Base-by-base conservation (phyloP, 345 rosid species). In the Populus deltoides region DNA sequence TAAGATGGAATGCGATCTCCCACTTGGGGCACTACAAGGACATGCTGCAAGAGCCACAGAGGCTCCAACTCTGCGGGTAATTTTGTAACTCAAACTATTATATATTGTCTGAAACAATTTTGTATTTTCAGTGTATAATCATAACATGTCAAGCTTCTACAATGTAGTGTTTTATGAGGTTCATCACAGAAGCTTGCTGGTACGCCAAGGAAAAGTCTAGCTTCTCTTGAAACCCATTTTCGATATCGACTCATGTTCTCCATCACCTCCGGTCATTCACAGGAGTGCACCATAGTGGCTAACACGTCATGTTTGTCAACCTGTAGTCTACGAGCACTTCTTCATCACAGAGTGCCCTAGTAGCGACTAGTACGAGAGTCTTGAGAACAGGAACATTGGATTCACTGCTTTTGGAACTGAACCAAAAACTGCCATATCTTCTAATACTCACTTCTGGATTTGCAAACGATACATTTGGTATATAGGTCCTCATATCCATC, bases 361-460 rank as follows among this genome's bases (percentile, higher is more conserved):
- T 93, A 35, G 99, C 92, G 75, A 95, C 97, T 79, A 95, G 80
- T 77, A 88, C 93, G 68, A 95, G 84, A 72, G 94, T 83, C 86
- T 87, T 89, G 77, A 95, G 57, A 67, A 85, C 72, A 67, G 86
- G 89, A 68, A 70, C 78, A 68, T 78, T 81, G 36, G 80, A 72
- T 27, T 77, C 86, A 11, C 70, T 74, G 29, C 59, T 74, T 47
- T 72, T 75, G 13, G 66, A 55, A 73, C 82, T 80, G 77, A 85
- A 92, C 97, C 92, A 92, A 75, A 93, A 89, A 84, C 87, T 90
- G 47, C 96, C 96, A 68, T 84, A 85, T 80, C 88, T 86, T 82
- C 80, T 88, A 92, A 88, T 86, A 62, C 76, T 90, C 77, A 77
- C 91, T 71, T 83, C 97, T 15, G 74, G 66, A 63, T 79, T 80